A percentile compares a stretch with the other conserved stretches of the same genome.
Evolutionary conservation across 768 basidiomycete species (phyloP).

Genomic region (Jaapia argillacea): DNA sequence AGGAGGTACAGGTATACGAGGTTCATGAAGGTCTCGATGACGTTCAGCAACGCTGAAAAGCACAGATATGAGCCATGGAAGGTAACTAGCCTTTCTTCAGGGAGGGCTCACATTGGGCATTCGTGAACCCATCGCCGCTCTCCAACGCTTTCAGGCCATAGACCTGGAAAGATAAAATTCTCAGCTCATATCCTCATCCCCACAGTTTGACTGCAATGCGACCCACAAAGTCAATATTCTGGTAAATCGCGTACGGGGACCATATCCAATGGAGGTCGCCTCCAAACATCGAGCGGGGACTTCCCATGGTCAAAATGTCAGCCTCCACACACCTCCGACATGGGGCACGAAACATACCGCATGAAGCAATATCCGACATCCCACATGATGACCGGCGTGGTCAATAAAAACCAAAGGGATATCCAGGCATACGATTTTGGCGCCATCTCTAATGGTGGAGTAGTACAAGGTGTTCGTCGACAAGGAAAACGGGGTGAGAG

Average conservation of each 20-base stretch:
- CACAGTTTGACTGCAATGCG: conserved; percentile 9
- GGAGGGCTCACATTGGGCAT: conserved; percentile 74
- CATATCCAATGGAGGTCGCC: conserved; percentile 92
- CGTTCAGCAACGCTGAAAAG: conserved; percentile 57
- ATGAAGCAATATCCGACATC: conserved; percentile 76
- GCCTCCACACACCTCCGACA: too few relatives aligned
- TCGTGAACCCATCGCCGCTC: conserved; percentile 69
- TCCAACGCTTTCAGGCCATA: conserved; percentile 66
- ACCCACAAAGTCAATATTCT: conserved; percentile 43
- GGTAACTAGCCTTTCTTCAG: too few relatives aligned
- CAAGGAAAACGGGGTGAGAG: background rate
- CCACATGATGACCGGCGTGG: conserved; percentile 61
- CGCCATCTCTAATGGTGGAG: conserved; percentile 24
- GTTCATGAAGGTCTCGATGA: conserved; percentile 73
- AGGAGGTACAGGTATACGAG: conserved; percentile 67
- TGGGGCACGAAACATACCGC: conserved; percentile 39
- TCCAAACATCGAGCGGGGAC: conserved; percentile 79
- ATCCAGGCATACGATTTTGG: conserved; percentile 47
- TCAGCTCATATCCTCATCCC: background rate
- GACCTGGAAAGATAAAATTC: conserved; percentile 29
- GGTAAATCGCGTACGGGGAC: conserved; percentile 74
- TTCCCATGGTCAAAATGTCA: conserved; percentile 20
- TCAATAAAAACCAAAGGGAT: conserved; percentile 59
- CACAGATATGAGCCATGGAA: conserved; percentile 1
- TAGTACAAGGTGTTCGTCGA: background rate